Conservation (phyloP, 257 asterid species). For the Jaltomata sinuosa region DNA sequence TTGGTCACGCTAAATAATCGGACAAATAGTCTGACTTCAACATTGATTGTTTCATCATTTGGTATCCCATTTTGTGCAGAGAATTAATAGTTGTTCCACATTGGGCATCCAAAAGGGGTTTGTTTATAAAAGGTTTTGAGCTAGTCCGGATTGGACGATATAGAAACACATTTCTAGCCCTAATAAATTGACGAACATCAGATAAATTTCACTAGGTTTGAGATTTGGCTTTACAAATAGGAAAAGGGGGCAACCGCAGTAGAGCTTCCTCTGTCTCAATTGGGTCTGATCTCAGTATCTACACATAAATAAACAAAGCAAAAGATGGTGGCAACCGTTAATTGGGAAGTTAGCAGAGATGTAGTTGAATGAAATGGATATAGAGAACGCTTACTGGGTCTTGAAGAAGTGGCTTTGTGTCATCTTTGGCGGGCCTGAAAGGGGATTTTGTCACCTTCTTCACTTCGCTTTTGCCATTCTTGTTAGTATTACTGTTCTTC, state of each 20-base stretch:
- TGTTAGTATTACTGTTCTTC: not conserved
- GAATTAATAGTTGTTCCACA: not conserved
- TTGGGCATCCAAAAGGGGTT: not conserved
- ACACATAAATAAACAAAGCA: not conserved
- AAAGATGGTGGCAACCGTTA: not conserved
- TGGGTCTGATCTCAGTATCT: constrained; percentile 86
- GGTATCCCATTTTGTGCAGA: not conserved
- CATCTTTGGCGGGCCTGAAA: constrained; percentile 69
- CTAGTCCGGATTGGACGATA: not conserved
- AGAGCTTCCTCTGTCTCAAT: constrained; percentile 87
- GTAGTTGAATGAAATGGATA: not conserved
- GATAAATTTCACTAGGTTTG: not conserved
- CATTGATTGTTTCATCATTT: not conserved
- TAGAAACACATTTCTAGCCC: not conserved
- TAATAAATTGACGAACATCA: not conserved
- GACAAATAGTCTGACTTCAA: not conserved
- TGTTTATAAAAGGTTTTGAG: not conserved
- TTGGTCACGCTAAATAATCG: not conserved
- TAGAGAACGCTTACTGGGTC: constrained; percentile 46
- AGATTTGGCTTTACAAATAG: constrained; percentile 19
- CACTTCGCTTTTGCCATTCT: constrained; percentile 10
- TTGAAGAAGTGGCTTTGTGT: constrained; percentile 69
- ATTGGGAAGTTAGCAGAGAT: not conserved
- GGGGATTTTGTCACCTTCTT: constrained; percentile 33
- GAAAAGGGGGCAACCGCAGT: constrained; percentile 71